Conservation (phyloP, 1,284 basidiomycete species). For the Omphalotus olearius region DNA sequence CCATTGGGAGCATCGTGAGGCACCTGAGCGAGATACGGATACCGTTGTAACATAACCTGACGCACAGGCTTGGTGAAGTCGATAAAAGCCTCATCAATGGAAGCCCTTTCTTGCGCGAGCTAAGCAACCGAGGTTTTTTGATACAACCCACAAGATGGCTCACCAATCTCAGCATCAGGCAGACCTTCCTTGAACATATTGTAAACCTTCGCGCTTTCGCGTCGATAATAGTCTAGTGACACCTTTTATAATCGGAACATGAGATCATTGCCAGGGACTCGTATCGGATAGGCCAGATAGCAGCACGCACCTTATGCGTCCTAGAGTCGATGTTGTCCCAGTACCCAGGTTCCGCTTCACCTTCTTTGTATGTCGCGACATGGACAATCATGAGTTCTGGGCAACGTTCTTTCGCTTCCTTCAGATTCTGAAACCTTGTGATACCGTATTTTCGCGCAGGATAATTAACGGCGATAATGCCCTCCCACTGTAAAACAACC, state of each 20-base stretch:
- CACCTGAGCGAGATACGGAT: conserved; percentile 71
- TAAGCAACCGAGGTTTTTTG: background rate
- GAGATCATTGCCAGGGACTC: background rate
- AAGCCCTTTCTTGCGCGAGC: conserved; percentile 68
- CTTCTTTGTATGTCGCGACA: conserved; percentile 92
- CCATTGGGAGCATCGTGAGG: conserved; percentile 70
- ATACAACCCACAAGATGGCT: conserved; percentile 15
- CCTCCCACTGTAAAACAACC: conserved; percentile 88
- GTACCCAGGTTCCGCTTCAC: conserved; percentile 85
- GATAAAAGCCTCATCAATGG: conserved; percentile 85
- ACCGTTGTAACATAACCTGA: conserved; percentile 64
- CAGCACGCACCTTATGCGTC: conserved; percentile 82
- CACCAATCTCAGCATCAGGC: conserved; percentile 68
- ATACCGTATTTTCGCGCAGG: conserved; percentile 88
- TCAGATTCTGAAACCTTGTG: conserved; percentile 75
- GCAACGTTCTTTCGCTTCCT: conserved; percentile 83
- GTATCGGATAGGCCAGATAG: background rate
- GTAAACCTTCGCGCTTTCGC: conserved; percentile 90
- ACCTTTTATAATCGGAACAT: conserved; percentile 51
- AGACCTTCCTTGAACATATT: conserved; percentile 78
- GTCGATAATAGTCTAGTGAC: conserved; percentile 90
- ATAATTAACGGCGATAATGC: conserved; percentile 93
- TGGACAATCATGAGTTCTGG: conserved; percentile 85
- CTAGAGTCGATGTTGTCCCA: conserved; percentile 82
- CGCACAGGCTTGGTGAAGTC: conserved; percentile 82